phyloP scores from a whole-genome alignment of 2,329 filamentous ascomycete genomes.

The Talaromyces sp. region DNA sequence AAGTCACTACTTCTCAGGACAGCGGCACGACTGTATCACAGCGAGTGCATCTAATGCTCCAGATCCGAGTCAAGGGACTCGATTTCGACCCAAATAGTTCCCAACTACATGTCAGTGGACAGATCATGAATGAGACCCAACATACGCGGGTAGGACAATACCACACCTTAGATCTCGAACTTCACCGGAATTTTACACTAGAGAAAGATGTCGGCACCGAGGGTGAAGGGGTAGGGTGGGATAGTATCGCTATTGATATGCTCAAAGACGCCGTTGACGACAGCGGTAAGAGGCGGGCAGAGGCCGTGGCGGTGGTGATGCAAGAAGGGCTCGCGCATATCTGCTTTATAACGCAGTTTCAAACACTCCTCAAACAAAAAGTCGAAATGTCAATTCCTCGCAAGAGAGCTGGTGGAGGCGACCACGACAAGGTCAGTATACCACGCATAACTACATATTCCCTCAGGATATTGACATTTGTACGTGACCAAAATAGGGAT shows the following conservation, averaged over 20 bases:
- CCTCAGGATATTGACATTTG: neutral
- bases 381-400: slow-evolving; percentile 45
- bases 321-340: slow-evolving; percentile 62
- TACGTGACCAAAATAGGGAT: slow-evolving; percentile 44
- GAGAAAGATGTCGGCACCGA: slow-evolving; percentile 64
- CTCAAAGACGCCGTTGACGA: slow-evolving; percentile 75
- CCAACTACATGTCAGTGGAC: slow-evolving; percentile 64
- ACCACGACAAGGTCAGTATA: slow-evolving; percentile 43
- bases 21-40: slow-evolving; percentile 60
- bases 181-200: slow-evolving; percentile 81
- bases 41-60: slow-evolving; percentile 61
- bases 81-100: slow-evolving; percentile 67
- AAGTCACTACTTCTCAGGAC: slow-evolving; percentile 56
- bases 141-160: slow-evolving; percentile 63
- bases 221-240: slow-evolving; percentile 63
- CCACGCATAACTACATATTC: neutral
- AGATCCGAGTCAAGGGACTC: slow-evolving; percentile 60
- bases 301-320: slow-evolving; percentile 88
- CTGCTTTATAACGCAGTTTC: slow-evolving; percentile 48
- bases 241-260: slow-evolving; percentile 76
- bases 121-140: slow-evolving; percentile 62
- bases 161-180: slow-evolving; percentile 77
- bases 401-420: slow-evolving; percentile 43
- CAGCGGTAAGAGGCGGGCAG: slow-evolving; percentile 64
- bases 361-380: slow-evolving; percentile 47